Conservation (phyloP, 1,284 basidiomycete genomes). For the Moniliophthora roreri region DNA sequence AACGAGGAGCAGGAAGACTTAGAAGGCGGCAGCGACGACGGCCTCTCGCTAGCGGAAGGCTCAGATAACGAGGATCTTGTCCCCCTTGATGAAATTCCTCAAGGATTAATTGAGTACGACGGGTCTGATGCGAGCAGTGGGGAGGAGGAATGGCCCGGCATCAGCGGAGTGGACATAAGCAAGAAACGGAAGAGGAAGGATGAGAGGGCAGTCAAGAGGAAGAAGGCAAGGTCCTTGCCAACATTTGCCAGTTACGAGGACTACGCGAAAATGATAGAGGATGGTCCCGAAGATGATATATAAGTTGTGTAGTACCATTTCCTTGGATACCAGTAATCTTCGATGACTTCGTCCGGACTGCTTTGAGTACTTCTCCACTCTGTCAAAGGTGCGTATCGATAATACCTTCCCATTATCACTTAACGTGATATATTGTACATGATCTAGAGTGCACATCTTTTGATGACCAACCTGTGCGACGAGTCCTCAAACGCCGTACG, state of each 20-base stretch:
- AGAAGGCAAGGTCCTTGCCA: constrained; percentile 75
- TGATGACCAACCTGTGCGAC: no score
- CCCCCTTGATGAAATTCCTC: constrained; percentile 53
- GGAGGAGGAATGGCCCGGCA: constrained; percentile 57
- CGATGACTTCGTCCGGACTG: no score
- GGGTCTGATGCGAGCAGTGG: constrained; percentile 43
- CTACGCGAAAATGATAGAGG: constrained; percentile 88
- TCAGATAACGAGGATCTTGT: constrained; percentile 72
- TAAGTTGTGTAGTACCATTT: no score
- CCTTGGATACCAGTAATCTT: no score
- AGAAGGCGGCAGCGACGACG: constrained; percentile 36
- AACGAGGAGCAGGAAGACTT: constrained; percentile 28
- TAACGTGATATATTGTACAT: no score
- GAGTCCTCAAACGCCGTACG: no score
- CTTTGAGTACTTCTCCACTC: no score
- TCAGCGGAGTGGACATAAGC: constrained; percentile 28
- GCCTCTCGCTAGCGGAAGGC: constrained; percentile 57
- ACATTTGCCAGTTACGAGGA: constrained; percentile 96
- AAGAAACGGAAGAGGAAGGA: constrained; percentile 53
- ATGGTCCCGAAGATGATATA: constrained; percentile 72
- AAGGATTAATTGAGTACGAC: constrained; percentile 60
- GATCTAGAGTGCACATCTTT: no score
- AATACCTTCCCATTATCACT: no score
- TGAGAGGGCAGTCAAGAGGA: constrained; percentile 59
- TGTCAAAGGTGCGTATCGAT: no score